Conservation (phyloP, 1,284 basidiomycete species). For the Clitocybe nebularis region DNA sequence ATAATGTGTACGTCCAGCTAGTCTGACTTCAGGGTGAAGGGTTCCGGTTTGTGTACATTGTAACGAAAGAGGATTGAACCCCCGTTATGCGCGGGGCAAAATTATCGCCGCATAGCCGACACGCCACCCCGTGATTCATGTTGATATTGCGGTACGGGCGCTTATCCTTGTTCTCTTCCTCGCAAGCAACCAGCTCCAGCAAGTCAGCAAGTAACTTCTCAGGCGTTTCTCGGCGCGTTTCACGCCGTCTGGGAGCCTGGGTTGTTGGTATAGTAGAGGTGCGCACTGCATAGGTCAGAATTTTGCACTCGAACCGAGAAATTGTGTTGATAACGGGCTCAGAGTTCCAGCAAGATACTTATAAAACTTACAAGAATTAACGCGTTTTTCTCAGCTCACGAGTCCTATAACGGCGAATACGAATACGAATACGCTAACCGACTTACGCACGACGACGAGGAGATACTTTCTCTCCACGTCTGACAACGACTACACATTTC, state of each 20-base stretch:
- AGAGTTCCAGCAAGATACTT: slow-evolving; percentile 16
- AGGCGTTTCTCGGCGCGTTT: slow-evolving; percentile 11
- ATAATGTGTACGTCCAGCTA: no score
- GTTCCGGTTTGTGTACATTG: no score
- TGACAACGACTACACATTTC: slow-evolving; percentile 8
- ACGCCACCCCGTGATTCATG: slow-evolving; percentile 20
- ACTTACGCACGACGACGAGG: slow-evolving; percentile 11
- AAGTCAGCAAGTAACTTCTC: slow-evolving; percentile 19
- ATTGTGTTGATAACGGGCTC: slow-evolving; percentile 1
- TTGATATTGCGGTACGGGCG: slow-evolving; percentile 13
- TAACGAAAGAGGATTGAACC: no score
- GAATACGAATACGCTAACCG: slow-evolving; percentile 10
- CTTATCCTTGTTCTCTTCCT: slow-evolving; percentile 17
- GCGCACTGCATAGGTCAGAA: slow-evolving; percentile 13
- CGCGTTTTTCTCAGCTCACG: slow-evolving; percentile 17
- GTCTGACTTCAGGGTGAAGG: no score
- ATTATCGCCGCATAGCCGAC: neutral
- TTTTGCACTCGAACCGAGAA: neutral
- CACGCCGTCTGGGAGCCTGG: slow-evolving; percentile 14
- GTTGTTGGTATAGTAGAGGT: slow-evolving; percentile 16
- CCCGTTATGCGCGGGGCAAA: neutral
- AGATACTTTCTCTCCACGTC: slow-evolving; percentile 11
- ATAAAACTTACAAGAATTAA: slow-evolving; percentile 21
- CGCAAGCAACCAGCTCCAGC: slow-evolving; percentile 13
- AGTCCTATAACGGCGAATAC: slow-evolving; percentile 14